Evolutionary conservation across 345 rosid genomes (phyloP).

Genomic region (Populus davidiana): DNA sequence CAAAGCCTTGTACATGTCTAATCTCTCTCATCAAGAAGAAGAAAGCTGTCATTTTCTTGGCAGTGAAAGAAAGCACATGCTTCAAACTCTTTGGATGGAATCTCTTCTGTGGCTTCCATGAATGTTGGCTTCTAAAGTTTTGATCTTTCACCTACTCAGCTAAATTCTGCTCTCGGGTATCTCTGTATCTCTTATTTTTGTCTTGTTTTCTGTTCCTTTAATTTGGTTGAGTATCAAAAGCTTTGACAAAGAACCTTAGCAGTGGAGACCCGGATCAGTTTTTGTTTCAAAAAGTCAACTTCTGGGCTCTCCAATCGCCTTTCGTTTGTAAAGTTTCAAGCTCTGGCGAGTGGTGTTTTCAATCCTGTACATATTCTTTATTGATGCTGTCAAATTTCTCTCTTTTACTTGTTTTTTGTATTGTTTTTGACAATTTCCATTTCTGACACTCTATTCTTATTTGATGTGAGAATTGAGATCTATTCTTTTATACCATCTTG

Average conservation of each 20-base stretch:
- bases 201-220: neutral
- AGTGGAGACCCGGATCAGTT: conserved; percentile 15
- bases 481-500: neutral
- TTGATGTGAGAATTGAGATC: neutral
- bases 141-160: conserved; percentile 7
- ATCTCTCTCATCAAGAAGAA: neutral
- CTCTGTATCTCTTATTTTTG: conserved; percentile 4
- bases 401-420: neutral
- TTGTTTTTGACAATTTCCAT: neutral
- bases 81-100: neutral
- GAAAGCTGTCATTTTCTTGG: neutral
- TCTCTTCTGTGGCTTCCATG: conserved; percentile 1
- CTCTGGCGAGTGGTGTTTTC: conserved; percentile 17
- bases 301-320: conserved; percentile 4
- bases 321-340: conserved; percentile 5
- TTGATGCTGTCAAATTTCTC: neutral
- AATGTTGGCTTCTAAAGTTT: neutral
- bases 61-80: neutral
- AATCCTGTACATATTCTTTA: neutral
- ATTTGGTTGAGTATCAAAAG: neutral
- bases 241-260: conserved; percentile 7
- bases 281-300: neutral
- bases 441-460: neutral
- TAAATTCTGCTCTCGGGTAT: conserved; percentile 14
- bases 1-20: neutral